A percentile compares a stretch with the other conserved stretches of the same genome.
Evolutionary conservation across 176 grass and related monocot species (phyloP).

Genomic region (Oryza punctata): DNA sequence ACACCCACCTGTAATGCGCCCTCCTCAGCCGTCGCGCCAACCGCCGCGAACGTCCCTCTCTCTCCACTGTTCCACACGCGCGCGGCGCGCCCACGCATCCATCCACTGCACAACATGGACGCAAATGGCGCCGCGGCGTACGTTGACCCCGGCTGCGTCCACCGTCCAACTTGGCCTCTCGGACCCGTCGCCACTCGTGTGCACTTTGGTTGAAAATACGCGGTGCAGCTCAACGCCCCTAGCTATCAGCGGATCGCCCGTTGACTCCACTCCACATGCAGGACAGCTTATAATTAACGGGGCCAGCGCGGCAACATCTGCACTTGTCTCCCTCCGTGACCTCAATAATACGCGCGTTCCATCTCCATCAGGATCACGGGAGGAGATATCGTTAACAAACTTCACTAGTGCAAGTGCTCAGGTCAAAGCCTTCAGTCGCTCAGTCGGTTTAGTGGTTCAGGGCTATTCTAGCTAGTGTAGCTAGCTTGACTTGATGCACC

Average conservation of each 20-base stretch:
- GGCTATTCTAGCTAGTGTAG: neutral
- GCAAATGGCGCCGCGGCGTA: neutral
- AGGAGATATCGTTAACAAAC: conserved; percentile 17
- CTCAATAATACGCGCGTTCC: conserved; percentile 24
- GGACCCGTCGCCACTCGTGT: neutral
- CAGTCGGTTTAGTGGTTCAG: conserved; percentile 10
- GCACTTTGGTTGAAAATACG: neutral
- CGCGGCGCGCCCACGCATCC: neutral
- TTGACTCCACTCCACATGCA: neutral
- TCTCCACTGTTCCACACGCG: neutral
- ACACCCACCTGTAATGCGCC: neutral
- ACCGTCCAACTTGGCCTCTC: neutral
- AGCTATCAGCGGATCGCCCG: neutral
- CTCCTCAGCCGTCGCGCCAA: neutral
- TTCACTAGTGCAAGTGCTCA: conserved; percentile 24
- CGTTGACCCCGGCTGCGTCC: neutral
- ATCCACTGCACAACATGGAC: neutral
- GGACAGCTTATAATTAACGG: neutral
- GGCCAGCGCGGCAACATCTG: conserved; percentile 18
- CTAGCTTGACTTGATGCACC: conserved; percentile 30
- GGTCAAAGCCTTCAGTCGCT: conserved; percentile 28
- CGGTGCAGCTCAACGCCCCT: neutral
- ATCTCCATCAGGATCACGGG: neutral
- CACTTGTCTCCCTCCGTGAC: neutral
- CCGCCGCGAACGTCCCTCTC: neutral